Evolutionary conservation across 83 land plant genomes (phyloP), one percentile per base, ranked within the genome.

Genomic region (Thuja plicata): DNA sequence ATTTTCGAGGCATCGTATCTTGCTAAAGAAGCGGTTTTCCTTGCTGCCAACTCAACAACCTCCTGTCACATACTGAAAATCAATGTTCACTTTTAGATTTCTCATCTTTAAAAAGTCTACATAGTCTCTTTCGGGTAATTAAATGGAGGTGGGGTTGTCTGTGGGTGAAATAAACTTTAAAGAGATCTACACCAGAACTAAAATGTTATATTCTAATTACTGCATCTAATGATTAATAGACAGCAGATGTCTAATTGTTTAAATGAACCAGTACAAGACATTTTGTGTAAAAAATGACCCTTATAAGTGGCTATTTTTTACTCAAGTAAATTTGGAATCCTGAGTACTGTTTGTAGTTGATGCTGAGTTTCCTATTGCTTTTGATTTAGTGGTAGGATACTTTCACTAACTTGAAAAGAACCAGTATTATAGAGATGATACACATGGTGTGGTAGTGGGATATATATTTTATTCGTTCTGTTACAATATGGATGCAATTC

Each of bases 11-110:
- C 96, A 97, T 84, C 93, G 99, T 76, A 89, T 94, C 70, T 90
- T 94, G 84, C 89, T 97, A 90, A 97, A 97, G 96, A 97, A 95
- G 90, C 93, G 99, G 15, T 97, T 97, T 88, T 96, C 96, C 7
- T 80, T 97, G 91, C 92, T 97, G 77, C 98, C 98, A 0, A 97
- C 96, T 7, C 99, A 97, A 88, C 86, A 92, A 34, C 92, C 98
- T 35, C 94, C 96, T 76, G 94, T 81, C 21, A 93, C 91, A 76
- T 97, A 97, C 85, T 97, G 91, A 93, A 82, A 50, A 46, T 46
- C 34, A 87, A 30, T 16, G 37, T 30, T 40, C 81, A 27, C 32
- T 60, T 60, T 27, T 24, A n/a, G 15, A 21, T 76, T 76, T 34
- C 17, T 15, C 38, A 76, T 76, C 13, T 0, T 34, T 76, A 35